Evolutionary conservation across 768 basidiomycete species (phyloP), one percentile per base, ranked within the genome.

Genomic region (Tubosaeta brunneosetosa): DNA sequence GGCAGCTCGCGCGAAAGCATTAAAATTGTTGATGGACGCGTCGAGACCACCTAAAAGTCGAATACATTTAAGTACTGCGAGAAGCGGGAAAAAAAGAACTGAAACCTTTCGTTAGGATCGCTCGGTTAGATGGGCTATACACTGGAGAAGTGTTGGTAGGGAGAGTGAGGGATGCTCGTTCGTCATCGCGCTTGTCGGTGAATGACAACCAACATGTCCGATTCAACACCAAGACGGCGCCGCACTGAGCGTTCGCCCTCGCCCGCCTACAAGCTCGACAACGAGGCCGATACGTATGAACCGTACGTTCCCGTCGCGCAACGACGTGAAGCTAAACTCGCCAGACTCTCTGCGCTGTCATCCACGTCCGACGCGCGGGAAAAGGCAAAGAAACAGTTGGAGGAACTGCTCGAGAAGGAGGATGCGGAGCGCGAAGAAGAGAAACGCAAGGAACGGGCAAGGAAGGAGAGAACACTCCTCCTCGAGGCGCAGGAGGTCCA

Each of bases 401-500:
- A 88, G 48, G 86, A 86, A 34, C 66, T 79, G 56, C 74, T 78
- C 31, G 78, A 78, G 62, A 77, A 75, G 34, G 83, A 86, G 62
- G 90, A 90, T 63, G 84, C 77, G 36, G 85, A 88, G 55, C 80
- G 83, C 45, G 91, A 93, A 60, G 89, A 92, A 62, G 90, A 94
- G 65, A 68, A 74, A 49, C 75, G 77, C 32, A 80, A 80, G 59
- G 92, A 95, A 66, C 84, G 79, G 62, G 80, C 83, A 17, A 72
- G 94, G 55, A 87, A 84, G 67, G 92, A 94, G 72, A 74, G 92
- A 60, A 97, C 94, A 0, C 71, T 99, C 44, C 72, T 99, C 46
- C 69, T 93, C 63, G 94, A 97, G 67, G 97, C 97, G 1, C 93
- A 97, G 70, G 95, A 98, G 65, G 94, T 98, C 31, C 92, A 95